A percentile compares a stretch with the other conserved stretches of the same genome.
These are phyloP conservation scores for Plasmodium ovale DNA, from an alignment of 169 alveolate species.

Conservation along the genomic window DNA sequence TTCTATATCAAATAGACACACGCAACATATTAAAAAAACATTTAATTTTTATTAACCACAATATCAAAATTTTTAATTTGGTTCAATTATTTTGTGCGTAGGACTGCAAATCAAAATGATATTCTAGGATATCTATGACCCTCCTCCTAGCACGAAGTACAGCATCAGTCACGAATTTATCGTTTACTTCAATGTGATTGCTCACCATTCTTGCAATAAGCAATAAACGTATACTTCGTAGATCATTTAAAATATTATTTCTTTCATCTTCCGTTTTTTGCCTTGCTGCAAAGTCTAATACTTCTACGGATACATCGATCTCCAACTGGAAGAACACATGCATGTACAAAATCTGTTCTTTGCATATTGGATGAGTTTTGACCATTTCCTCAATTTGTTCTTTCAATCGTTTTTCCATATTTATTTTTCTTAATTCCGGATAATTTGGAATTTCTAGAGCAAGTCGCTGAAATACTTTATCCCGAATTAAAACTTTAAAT, in stretches of 20 bases:
- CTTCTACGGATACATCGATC: not conserved
- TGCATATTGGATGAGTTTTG: not conserved
- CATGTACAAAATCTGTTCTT: constrained; percentile 3
- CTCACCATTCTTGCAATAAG: not conserved
- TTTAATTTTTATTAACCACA: too few relatives aligned
- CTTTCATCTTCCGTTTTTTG: not conserved
- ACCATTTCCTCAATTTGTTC: not conserved
- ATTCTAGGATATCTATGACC: not conserved
- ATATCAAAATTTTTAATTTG: too few relatives aligned
- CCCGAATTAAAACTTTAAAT: too few relatives aligned
- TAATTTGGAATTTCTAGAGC: not conserved
- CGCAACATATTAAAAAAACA: too few relatives aligned
- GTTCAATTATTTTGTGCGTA: not conserved
- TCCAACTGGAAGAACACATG: not conserved
- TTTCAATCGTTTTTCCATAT: constrained; percentile 1
- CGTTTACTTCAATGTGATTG: not conserved
- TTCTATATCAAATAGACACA: too few relatives aligned
- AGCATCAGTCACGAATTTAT: not conserved
- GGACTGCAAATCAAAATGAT: not conserved
- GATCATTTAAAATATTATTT: not conserved
- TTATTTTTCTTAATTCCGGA: not conserved
- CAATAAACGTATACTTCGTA: not conserved
- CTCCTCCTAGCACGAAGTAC: constrained; percentile 16
- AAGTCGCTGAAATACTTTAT: not conserved
- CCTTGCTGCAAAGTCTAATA: not conserved